A percentile compares a stretch with the other conserved stretches of the same genome.
Conservation (phyloP, 2,329 filamentous ascomycete genomes). For the Fusarium subtropicale region DNA sequence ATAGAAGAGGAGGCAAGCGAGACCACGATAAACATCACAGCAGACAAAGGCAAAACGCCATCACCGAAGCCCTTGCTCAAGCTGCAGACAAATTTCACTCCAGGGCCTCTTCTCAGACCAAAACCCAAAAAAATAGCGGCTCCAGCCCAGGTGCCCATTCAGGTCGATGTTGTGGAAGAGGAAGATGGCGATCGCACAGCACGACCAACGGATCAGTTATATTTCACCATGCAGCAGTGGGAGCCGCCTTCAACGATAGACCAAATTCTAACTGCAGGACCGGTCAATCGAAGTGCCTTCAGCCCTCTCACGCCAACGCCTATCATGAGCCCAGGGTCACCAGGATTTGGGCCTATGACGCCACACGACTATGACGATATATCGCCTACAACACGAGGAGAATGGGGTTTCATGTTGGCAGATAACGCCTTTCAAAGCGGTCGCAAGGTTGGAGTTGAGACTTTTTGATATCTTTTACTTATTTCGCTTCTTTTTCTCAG, state of each 20-base stretch:
- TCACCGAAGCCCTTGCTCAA: slow-evolving; percentile 52
- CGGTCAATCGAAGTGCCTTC: slow-evolving; percentile 36
- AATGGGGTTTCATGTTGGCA: slow-evolving; percentile 71
- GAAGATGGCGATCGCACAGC: slow-evolving; percentile 55
- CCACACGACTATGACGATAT: slow-evolving; percentile 72
- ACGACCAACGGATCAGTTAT: slow-evolving; percentile 50
- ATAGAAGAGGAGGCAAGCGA: slow-evolving; percentile 43
- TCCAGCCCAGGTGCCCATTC: neutral
- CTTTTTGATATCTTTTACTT: slow-evolving; percentile 23
- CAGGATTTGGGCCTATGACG: slow-evolving; percentile 61
- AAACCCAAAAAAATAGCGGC: slow-evolving; percentile 30
- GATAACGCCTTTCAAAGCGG: slow-evolving; percentile 58
- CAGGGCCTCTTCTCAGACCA: slow-evolving; percentile 16
- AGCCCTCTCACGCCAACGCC: slow-evolving; percentile 42
- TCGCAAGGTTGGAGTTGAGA: slow-evolving; percentile 62
- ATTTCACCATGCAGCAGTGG: slow-evolving; percentile 48
- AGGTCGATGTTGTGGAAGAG: slow-evolving; percentile 44
- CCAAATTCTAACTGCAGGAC: slow-evolving; percentile 53
- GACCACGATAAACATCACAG: slow-evolving; percentile 41
- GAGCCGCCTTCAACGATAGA: slow-evolving; percentile 56
- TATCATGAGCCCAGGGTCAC: slow-evolving; percentile 39
- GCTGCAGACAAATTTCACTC: slow-evolving; percentile 58
- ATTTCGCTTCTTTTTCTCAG: slow-evolving; percentile 7
- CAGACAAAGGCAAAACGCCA: slow-evolving; percentile 44
- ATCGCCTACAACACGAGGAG: slow-evolving; percentile 69